Evolutionary conservation across 1,284 basidiomycete genomes (phyloP).

Genomic region (Anthracocystis panici-leucophaei): DNA sequence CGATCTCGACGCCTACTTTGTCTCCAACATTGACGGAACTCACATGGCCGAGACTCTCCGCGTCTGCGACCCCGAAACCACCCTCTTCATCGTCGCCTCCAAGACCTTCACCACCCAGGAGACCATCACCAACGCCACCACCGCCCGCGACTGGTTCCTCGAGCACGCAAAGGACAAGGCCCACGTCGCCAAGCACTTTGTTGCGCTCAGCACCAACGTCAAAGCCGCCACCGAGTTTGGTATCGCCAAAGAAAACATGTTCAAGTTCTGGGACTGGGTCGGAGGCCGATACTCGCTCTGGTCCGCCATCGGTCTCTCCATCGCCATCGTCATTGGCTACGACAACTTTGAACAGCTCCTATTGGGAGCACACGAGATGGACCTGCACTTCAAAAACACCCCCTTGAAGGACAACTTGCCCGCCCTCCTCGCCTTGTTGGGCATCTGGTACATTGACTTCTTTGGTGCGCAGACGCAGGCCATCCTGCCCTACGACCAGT

Average conservation of each 20-base stretch:
- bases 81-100: conserved; percentile 95
- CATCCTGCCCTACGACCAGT: conserved; percentile 96
- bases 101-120: conserved; percentile 99
- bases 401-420: conserved; percentile 92
- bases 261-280: conserved; percentile 99
- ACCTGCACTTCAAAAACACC: conserved; percentile 91
- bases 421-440: conserved; percentile 88
- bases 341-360: conserved; percentile 93
- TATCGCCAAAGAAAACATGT: conserved; percentile 94
- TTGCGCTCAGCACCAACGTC: conserved; percentile 96
- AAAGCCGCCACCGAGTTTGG: conserved; percentile 95
- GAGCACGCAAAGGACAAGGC: conserved; percentile 77
- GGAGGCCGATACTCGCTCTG: conserved; percentile 97
- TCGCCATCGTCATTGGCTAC: conserved; percentile 91
- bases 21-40: conserved; percentile 98
- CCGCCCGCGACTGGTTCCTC: conserved; percentile 95
- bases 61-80: conserved; percentile 88
- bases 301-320: conserved; percentile 96
- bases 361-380: conserved; percentile 95
- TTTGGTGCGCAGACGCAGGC: conserved; percentile 95
- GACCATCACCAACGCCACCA: conserved; percentile 97
- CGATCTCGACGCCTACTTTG: conserved; percentile 87
- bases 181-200: conserved; percentile 98
- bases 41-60: conserved; percentile 91
- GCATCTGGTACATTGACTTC: conserved; percentile 99